Percentiles rank a stretch among this genome's conserved stretches.
Evolutionary conservation across 176 grass and related monocot genomes (phyloP).

Genomic region (Oryza coarctata): DNA sequence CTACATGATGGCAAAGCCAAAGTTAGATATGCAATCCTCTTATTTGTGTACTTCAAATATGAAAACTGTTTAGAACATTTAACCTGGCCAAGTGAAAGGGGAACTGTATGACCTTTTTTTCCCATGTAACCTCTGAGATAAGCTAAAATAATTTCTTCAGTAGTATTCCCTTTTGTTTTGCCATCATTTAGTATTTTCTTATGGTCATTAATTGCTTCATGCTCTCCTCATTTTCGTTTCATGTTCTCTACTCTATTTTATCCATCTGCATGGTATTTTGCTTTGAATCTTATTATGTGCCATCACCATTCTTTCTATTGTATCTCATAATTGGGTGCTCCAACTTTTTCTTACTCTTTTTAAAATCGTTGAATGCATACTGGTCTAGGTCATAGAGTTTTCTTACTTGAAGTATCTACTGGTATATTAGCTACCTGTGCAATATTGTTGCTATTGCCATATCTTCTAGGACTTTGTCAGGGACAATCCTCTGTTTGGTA

Average conservation of each 20-base stretch:
- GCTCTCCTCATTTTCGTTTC: background rate
- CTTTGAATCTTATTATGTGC: background rate
- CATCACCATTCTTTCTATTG: background rate
- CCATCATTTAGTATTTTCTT: background rate
- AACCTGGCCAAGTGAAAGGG: constrained; percentile 6
- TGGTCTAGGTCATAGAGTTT: background rate
- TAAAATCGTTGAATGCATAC: background rate
- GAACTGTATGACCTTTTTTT: background rate
- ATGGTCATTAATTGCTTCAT: background rate
- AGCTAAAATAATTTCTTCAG: constrained; percentile 7
- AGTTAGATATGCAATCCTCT: background rate
- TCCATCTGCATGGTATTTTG: background rate
- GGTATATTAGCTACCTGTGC: background rate
- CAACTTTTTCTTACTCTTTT: background rate
- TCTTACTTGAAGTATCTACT: background rate
- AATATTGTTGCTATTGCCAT: background rate
- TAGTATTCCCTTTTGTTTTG: background rate
- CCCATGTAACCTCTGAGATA: background rate
- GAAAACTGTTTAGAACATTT: background rate
- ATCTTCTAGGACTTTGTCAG: background rate
- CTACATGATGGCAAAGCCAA: background rate
- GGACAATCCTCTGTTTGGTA: background rate
- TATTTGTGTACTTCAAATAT: background rate
- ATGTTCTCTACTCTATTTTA: background rate
- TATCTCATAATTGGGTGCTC: background rate